Conservation (phyloP, 2,329 filamentous ascomycete species). For the Venturia aucupariae region DNA sequence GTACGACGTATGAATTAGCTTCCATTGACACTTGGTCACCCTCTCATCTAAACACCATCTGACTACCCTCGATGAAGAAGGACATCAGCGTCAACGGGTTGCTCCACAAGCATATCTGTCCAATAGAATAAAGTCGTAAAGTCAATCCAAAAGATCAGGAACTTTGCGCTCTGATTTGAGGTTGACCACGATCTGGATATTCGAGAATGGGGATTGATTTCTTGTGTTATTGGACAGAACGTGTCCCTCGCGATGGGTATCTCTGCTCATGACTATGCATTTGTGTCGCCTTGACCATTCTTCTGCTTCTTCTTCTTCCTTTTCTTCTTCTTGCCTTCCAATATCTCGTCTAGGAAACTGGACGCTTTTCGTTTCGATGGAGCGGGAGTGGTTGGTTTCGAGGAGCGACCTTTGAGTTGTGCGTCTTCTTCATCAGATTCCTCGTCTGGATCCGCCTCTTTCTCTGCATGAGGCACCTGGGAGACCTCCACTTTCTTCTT, state of each 20-base stretch:
- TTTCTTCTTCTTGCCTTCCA: slow-evolving; percentile 40
- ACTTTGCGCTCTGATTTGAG: neutral
- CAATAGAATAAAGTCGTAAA: too few relatives aligned
- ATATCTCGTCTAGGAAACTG: slow-evolving; percentile 47
- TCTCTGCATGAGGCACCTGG: neutral
- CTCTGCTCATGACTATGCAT: neutral
- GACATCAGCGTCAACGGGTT: too few relatives aligned
- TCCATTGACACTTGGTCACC: too few relatives aligned
- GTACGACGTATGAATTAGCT: too few relatives aligned
- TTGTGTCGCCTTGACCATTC: slow-evolving; percentile 17
- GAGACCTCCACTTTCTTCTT: neutral
- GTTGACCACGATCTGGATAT: neutral
- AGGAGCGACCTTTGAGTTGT: slow-evolving; percentile 15
- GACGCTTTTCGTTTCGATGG: slow-evolving; percentile 20
- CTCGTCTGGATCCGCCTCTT: neutral
- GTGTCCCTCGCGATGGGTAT: neutral
- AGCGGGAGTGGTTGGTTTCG: neutral
- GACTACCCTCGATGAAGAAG: too few relatives aligned
- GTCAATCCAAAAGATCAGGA: neutral
- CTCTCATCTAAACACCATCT: too few relatives aligned
- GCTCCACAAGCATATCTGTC: too few relatives aligned
- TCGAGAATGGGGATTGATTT: neutral
- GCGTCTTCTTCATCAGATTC: neutral
- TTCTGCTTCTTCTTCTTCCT: slow-evolving; percentile 37
- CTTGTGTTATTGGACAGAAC: neutral